Evolutionary conservation across 2,329 filamentous ascomycete species (phyloP).

Genomic region (Xylaria sp.): DNA sequence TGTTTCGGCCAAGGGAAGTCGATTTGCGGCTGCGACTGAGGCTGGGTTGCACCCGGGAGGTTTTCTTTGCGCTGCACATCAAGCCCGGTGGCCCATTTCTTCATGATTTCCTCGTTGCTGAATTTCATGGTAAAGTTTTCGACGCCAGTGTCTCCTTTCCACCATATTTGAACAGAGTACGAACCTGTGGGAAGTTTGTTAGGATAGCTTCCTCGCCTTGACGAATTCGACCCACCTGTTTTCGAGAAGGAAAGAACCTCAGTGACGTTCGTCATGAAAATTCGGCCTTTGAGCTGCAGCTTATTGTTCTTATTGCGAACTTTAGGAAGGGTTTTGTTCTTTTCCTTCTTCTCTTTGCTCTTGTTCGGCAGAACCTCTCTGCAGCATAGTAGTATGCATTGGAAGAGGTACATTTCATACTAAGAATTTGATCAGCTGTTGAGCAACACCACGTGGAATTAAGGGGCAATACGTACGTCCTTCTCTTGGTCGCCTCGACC

Average conservation of each 20-base stretch:
- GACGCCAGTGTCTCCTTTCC: slow-evolving; percentile 93
- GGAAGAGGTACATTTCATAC: slow-evolving; percentile 98
- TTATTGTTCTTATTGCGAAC: slow-evolving; percentile 64
- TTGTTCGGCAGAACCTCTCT: slow-evolving; percentile 90
- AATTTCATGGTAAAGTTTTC: slow-evolving; percentile 97
- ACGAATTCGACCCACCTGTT: slow-evolving; percentile 59
- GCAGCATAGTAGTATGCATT: slow-evolving; percentile 91
- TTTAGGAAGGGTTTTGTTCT: slow-evolving; percentile 54
- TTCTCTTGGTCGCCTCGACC: slow-evolving; percentile 85
- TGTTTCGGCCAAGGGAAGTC: slow-evolving; percentile 79
- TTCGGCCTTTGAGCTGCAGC: slow-evolving; percentile 90
- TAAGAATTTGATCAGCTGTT: slow-evolving; percentile 36
- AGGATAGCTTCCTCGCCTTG: slow-evolving; percentile 11
- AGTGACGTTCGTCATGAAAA: slow-evolving; percentile 99
- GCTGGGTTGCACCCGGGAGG: slow-evolving; percentile 38
- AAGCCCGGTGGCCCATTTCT: slow-evolving; percentile 80
- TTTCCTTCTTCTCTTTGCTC: slow-evolving; percentile 69
- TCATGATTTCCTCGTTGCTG: slow-evolving; percentile 84
- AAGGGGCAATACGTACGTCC: slow-evolving; percentile 55
- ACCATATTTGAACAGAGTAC: slow-evolving; percentile 95
- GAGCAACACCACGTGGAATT: slow-evolving; percentile 1
- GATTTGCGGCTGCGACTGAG: background rate
- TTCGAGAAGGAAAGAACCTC: slow-evolving; percentile 85
- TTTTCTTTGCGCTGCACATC: slow-evolving; percentile 68
- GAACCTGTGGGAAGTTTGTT: slow-evolving; percentile 53